phyloP scores from a whole-genome alignment of 345 rosid species.

The Brassica cretica region DNA sequence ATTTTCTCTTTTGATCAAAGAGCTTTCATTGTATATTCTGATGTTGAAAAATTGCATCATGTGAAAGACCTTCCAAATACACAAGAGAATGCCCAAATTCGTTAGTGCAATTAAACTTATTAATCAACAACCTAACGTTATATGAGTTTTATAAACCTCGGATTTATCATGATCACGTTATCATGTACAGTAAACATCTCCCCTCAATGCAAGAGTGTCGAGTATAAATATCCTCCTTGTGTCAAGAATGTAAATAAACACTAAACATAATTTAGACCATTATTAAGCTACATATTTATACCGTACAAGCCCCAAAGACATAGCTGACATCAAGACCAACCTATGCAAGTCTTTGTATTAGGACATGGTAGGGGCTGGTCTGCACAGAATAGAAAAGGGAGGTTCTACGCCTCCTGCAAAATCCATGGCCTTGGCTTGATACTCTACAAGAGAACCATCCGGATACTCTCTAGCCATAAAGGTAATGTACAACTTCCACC shows the following conservation, averaged over 20 bases:
- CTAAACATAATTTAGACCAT: too few relatives aligned
- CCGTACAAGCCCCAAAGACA: background rate
- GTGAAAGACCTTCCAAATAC: background rate
- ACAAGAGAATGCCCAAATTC: background rate
- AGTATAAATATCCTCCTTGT: too few relatives aligned
- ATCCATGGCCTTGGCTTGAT: slow-evolving; percentile 8
- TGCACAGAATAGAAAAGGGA: background rate
- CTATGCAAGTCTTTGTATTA: background rate
- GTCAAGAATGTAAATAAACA: too few relatives aligned
- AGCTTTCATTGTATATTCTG: background rate
- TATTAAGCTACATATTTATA: too few relatives aligned
- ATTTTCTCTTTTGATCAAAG: too few relatives aligned
- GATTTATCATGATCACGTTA: background rate
- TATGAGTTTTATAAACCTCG: background rate
- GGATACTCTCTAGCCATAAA: slow-evolving; percentile 3
- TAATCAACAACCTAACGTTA: background rate
- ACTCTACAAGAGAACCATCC: background rate
- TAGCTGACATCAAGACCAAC: background rate
- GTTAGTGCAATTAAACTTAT: too few relatives aligned
- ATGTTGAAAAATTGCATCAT: background rate
- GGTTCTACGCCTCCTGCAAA: background rate
- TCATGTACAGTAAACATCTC: background rate
- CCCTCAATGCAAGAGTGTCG: background rate
- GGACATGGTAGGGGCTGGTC: background rate
- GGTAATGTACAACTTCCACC: background rate